These are phyloP conservation scores for Apophysomyces variabilis DNA, from an alignment of 371 early-diverging fungal genomes.

Conservation along the genomic window DNA sequence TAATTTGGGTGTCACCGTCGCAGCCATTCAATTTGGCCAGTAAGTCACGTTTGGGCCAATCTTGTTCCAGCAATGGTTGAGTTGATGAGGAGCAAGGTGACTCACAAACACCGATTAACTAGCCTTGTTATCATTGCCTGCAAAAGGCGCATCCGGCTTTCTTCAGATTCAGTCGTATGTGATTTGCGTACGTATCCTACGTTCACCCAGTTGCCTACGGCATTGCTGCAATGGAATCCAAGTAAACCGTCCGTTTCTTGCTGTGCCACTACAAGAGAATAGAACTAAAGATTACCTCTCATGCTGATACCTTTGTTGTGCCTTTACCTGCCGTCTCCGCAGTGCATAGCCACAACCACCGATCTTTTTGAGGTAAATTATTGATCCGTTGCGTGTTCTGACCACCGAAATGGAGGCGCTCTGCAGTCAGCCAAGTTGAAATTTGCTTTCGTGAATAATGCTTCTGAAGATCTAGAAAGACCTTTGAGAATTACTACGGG, in stretches of 20 bases:
- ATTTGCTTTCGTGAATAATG: too few species aligned
- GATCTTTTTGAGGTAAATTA: neutral
- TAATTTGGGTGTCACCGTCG: constrained; percentile 13
- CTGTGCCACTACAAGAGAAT: constrained; percentile 9
- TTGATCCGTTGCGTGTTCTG: neutral
- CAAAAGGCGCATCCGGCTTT: constrained; percentile 2
- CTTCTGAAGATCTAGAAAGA: too few species aligned
- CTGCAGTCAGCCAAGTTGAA: neutral
- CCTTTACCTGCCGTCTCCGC: constrained; percentile 8
- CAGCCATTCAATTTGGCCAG: constrained; percentile 4
- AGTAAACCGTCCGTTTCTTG: constrained; percentile 3
- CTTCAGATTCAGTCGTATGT: constrained; percentile 4
- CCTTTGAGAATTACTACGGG: too few species aligned
- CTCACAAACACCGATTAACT: constrained; percentile 8
- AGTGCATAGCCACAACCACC: constrained; percentile 3
- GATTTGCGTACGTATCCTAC: constrained; percentile 16
- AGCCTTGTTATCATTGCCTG: constrained; percentile 8
- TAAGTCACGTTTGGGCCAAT: neutral
- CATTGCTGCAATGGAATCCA: constrained; percentile 12
- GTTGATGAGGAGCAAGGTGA: constrained; percentile 33
- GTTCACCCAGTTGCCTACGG: constrained; percentile 13
- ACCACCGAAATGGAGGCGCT: constrained; percentile 4
- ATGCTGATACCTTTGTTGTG: constrained; percentile 1
- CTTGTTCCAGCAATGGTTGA: constrained; percentile 9
- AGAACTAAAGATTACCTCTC: constrained; percentile 2